Base-by-base conservation (phyloP, 1,139 yeast genomes). In the Debaryomyces sp. region DNA sequence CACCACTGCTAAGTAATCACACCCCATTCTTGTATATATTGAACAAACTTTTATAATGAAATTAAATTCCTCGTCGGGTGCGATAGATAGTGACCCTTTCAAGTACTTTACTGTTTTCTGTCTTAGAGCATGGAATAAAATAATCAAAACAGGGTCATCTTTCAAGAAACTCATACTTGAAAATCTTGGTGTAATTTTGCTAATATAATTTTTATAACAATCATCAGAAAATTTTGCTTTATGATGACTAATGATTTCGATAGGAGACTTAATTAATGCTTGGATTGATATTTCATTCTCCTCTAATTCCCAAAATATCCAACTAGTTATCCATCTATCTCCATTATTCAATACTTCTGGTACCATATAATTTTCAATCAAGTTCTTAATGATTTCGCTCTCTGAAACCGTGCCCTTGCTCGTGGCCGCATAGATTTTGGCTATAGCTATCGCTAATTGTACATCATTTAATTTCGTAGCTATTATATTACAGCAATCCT, bases 11-110 rank as follows among this genome's bases (percentile, higher is more conserved):
- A 92, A 65, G 54, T 84, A 80, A 57, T 92, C 96, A 69, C 98
- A 92, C 0, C 98, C 98, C 96, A 92, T 90, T 50, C 96, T 75
- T 12, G 82, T 75, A 59, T 90, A 89, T 49, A 89, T 87, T 40
- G 78, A 71, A 10, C 88, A 78, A 6, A 86, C 85, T 54, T 83
- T 81, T 21, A 81, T 62, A 10, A 91, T 78, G 59, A 85, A 83
- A 12, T 77, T 73, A 48, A 79, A 81, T 59, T 92, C 97, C 43
- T 73, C 70, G 3, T 61, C 57, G 4, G 76, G 69, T 23, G 76
- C 70, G n/a, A 84, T 65, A 26, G 68, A 71, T 26, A 74, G 53
- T 0, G 83, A 77, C 7, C 87, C 86, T 46, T 72, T 60, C 38
- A 75, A 70, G 54, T 82, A 78, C 47, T 72, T 70, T 33, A 75